These are phyloP conservation scores for Suillus bovinus DNA, from an alignment of 768 basidiomycete species.

Conservation along the genomic window DNA sequence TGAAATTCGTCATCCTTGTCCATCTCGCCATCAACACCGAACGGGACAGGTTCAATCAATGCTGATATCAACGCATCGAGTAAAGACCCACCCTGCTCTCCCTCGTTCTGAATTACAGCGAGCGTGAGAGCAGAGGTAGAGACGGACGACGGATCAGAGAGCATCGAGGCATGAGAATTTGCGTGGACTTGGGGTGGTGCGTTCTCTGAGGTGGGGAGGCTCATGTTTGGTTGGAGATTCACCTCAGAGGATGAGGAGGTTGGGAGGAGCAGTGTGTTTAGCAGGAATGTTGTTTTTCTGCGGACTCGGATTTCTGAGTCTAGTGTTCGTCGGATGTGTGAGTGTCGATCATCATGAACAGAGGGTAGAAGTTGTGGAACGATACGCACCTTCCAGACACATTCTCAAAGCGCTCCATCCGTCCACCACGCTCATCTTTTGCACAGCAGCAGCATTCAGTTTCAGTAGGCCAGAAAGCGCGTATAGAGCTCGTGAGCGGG, in stretches of 20 bases:
- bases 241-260: background rate
- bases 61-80: background rate
- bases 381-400: conserved; percentile 52
- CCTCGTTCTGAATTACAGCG: background rate
- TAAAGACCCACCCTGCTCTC: background rate
- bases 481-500: conserved; percentile 82
- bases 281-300: background rate
- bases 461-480: conserved; percentile 76
- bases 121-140: background rate
- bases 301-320: background rate
- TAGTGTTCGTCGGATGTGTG: background rate
- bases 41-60: background rate
- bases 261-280: background rate
- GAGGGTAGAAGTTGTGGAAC: background rate
- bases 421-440: conserved; percentile 43
- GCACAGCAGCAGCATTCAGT: conserved; percentile 71
- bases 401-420: conserved; percentile 68
- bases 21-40: background rate
- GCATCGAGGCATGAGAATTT: conserved; percentile 23
- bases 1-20: conserved; percentile 41
- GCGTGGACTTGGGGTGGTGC: conserved; percentile 48
- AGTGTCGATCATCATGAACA: background rate
- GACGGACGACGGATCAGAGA: conserved; percentile 21
- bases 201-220: conserved; percentile 23
- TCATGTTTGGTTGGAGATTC: conserved; percentile 15